Evolutionary conservation across 2,329 filamentous ascomycete species (phyloP), one percentile per base, ranked within the genome.

Genomic region (Xylariaceae sp.): DNA sequence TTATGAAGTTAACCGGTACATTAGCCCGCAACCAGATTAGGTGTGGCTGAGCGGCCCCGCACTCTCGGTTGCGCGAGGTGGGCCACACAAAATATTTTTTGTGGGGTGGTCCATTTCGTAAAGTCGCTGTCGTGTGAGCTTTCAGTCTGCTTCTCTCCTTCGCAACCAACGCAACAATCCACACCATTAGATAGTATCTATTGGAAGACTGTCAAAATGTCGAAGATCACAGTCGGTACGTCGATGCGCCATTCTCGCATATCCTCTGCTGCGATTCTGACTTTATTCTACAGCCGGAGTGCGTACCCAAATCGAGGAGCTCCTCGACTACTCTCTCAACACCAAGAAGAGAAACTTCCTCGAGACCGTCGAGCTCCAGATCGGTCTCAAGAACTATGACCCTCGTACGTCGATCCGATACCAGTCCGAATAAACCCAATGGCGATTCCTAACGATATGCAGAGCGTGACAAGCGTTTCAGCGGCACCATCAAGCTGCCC

Each of bases 381-480:
- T 95, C 84, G 90, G 90, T 78, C 87, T 96, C 77, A 95, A 96
- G 89, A 96, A 96, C 88, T 96, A 96, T 84, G 90, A 99, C 78
- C 93, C 94, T 58, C 63, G 62, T 64, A n/a, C 50, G 57, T 62
- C 18, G 49, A 44, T 9, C 23, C 23, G 23, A 30, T 23, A 39
- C 7, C 2, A 8, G 2, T n/a, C 56, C 49, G 39, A 42, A 37
- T 17, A 50, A 3, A 49, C 17, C 52, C 52, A 13, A 48, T 34
- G 1, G 9, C 9, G 15, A n/a, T 30, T 39, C 15, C 60, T 62
- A 60, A 62, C 53, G 44, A 11, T 3, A 34, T 53, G 23, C 18
- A 64, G 62, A 97, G 88, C 93, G 94, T 91, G 94, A 99, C 85
- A 99, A 99, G 93, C 93, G 93, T 96, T 99, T 99, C 93, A 96